phyloP scores from a whole-genome alignment of 73 alveolate genomes.

The Uronychia setigera region DNA sequence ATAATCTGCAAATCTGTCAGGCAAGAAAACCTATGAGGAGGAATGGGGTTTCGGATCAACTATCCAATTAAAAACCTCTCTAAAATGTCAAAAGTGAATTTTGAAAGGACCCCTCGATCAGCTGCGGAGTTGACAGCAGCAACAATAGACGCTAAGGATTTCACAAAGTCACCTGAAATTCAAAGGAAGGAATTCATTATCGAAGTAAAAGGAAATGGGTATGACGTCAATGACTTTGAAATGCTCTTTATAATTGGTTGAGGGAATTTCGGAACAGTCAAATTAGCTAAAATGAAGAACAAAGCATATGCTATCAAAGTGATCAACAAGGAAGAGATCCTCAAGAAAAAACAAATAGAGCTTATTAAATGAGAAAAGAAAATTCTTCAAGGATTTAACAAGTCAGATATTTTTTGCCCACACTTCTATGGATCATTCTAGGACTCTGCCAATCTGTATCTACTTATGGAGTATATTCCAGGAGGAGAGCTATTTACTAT shows the following conservation, averaged over 20 bases:
- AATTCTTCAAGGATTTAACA: neutral
- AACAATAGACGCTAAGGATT: neutral
- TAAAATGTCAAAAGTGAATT: neutral
- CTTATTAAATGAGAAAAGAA: conserved; percentile 57
- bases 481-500: conserved; percentile 45
- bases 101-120: neutral
- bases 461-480: conserved; percentile 37
- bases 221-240: neutral
- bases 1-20: neutral
- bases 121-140: neutral
- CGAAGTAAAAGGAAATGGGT: neutral
- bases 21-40: neutral
- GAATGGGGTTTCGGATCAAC: neutral
- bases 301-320: conserved; percentile 42
- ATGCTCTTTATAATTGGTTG: neutral
- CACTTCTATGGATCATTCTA: conserved; percentile 20
- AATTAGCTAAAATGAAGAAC: neutral
- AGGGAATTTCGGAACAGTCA: neutral
- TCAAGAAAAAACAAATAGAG: conserved; percentile 49
- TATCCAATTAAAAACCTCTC: neutral
- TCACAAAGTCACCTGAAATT: neutral
- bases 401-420: neutral
- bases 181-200: neutral
- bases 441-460: conserved; percentile 24
- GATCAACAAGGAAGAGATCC: conserved; percentile 52